A percentile compares a stretch with the other conserved stretches of the same genome.
Conservation (phyloP, 2,329 filamentous ascomycete genomes). For the Colletotrichum truncatum region DNA sequence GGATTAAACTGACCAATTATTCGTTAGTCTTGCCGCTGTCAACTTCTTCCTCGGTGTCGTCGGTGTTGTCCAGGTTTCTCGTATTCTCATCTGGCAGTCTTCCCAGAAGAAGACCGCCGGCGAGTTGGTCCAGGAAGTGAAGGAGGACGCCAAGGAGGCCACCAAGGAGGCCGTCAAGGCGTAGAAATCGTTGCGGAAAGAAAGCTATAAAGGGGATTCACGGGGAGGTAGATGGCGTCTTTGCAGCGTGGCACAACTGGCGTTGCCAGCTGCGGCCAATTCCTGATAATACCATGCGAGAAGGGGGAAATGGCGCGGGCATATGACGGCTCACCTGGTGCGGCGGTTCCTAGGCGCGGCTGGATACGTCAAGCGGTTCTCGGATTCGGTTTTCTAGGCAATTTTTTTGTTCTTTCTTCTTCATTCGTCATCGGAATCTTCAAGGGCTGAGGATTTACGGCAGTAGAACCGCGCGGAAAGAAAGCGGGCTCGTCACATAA, state of each 20-base stretch:
- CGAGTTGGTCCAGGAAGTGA: slow-evolving; percentile 48
- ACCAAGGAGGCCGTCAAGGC: slow-evolving; percentile 34
- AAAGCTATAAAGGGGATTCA: background rate
- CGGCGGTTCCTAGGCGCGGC: background rate
- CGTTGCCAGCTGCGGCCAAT: background rate
- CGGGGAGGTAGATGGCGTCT: background rate
- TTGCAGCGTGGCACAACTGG: background rate
- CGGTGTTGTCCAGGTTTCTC: slow-evolving; percentile 81
- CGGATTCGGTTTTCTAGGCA: background rate
- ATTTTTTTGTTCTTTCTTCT: too few relatives aligned
- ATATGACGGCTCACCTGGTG: background rate
- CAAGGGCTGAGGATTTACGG: background rate
- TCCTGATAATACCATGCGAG: background rate
- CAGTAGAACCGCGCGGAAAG: background rate
- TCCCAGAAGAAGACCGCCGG: slow-evolving; percentile 62
- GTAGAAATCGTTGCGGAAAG: background rate
- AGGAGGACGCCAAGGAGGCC: slow-evolving; percentile 45
- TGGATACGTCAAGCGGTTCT: background rate
- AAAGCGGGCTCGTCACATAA: background rate
- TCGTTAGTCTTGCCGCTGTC: slow-evolving; percentile 81
- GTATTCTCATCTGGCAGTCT: slow-evolving; percentile 76
- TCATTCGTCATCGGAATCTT: background rate
- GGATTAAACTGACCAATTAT: background rate
- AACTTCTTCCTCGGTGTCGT: slow-evolving; percentile 98
- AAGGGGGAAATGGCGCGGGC: background rate